Base-by-base conservation (phyloP, 1,139 yeast genomes). In the Protomyces arabidopsidicola region DNA sequence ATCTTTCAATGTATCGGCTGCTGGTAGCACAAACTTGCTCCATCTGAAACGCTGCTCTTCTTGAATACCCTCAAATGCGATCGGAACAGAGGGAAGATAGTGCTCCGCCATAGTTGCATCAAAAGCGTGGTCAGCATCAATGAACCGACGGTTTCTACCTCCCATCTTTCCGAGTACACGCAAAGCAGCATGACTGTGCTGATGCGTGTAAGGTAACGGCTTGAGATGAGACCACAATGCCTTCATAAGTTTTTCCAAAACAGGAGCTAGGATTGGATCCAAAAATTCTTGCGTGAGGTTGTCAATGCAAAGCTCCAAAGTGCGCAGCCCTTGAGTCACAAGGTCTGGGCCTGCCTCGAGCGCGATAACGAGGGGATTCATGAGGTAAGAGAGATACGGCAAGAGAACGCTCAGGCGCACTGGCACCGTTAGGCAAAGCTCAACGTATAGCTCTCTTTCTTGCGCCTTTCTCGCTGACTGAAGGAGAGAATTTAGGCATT, bases 181-280 rank as follows among this genome's bases (percentile, higher is more conserved):
- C 65, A 93, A 85, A 0, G 98, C 93, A 0, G 97, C 90, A 72
- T 95, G 99, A 22, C 97, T 87, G 70, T 91, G 97, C 71, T 87
- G 93, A 68, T 90, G 97, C 68, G 86, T 88, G 73, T 90, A 90
- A 0, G 98, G 98, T 51, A 90, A 82, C 0, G 98, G 98, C 68
- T 86, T 86, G 68, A 95, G 77, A 70, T 93, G 95, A 68, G 84
- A 87, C 95, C 97, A 95, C 55, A 95, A 78, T 0, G 97, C 96
- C 36, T 87, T 85, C 90, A 90, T 88, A 1, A 95, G 90, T 69
- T 93, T 97, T 66, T 88, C 95, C 67, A 91, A 84, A 0, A 90
- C 97, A 0, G 98, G 98, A 71, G 90, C 98, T 67, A 95, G 85
- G 73, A 93, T 90, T 1, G 98, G 98, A 71, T 95, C 98, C 73